These are phyloP conservation scores for Trichomonascaceae sp. DNA, from an alignment of 1,139 yeast genomes.

Conservation along the genomic window DNA sequence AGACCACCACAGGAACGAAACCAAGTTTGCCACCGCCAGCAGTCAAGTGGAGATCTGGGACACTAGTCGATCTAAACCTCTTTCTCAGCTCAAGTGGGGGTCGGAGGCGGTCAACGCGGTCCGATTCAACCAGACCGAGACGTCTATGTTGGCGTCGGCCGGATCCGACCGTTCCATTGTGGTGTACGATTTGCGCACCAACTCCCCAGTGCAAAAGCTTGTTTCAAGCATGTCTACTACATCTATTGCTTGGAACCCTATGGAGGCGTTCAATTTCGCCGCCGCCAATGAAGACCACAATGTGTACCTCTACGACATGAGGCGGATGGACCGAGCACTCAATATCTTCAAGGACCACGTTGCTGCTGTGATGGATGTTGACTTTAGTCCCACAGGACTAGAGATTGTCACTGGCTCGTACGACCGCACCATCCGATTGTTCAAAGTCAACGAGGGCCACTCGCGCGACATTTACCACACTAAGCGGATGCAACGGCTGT, in stretches of 20 bases:
- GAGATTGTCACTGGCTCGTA: conserved; percentile 92
- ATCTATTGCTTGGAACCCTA: conserved; percentile 90
- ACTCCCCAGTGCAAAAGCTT: conserved; percentile 83
- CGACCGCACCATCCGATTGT: conserved; percentile 83
- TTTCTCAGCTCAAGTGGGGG: conserved; percentile 83
- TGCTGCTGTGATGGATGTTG: conserved; percentile 88
- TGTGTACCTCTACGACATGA: conserved; percentile 90
- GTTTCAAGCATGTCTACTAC: conserved; percentile 76
- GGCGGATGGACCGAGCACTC: conserved; percentile 65
- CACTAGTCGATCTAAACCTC: conserved; percentile 58
- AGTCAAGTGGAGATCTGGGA: conserved; percentile 87
- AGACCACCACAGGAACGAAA: conserved; percentile 71
- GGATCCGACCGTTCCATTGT: conserved; percentile 90
- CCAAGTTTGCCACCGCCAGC: conserved; percentile 84
- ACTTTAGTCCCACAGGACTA: conserved; percentile 93
- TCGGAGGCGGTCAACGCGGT: conserved; percentile 80
- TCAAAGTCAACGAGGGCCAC: conserved; percentile 67
- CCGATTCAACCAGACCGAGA: conserved; percentile 80
- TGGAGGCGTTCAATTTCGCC: conserved; percentile 92
- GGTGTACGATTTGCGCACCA: conserved; percentile 83
- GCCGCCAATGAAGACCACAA: conserved; percentile 93
- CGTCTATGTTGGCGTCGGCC: conserved; percentile 77
- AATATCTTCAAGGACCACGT: conserved; percentile 93
- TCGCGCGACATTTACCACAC: conserved; percentile 93
- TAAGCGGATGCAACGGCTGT: conserved; percentile 92